A percentile compares a stretch with the other conserved stretches of the same genome.
Conservation (phyloP, 768 basidiomycete genomes). For the Hygrophorus russula region DNA sequence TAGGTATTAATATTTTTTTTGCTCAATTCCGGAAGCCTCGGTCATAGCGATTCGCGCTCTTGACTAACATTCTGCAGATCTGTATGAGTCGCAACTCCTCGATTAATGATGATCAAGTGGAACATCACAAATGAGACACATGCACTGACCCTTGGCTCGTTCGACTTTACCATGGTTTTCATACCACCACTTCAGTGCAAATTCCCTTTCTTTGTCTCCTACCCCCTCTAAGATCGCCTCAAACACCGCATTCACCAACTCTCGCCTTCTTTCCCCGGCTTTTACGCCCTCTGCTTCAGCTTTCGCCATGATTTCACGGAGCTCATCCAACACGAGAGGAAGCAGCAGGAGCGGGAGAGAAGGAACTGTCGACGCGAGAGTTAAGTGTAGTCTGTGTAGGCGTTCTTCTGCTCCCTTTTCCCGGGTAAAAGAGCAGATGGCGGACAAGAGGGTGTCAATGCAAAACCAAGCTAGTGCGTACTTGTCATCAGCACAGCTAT, state of each 20-base stretch:
- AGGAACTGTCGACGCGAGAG: slow-evolving; percentile 54
- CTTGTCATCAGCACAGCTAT: slow-evolving; percentile 18
- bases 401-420: slow-evolving; percentile 11
- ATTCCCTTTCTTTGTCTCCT: slow-evolving; percentile 60
- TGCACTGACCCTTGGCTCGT: too few relatives aligned
- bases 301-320: slow-evolving; percentile 23
- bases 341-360: slow-evolving; percentile 50
- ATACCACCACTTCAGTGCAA: slow-evolving; percentile 67
- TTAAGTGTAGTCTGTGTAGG: slow-evolving; percentile 48
- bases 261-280: slow-evolving; percentile 20
- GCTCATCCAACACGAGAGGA: slow-evolving; percentile 39
- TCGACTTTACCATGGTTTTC: slow-evolving; percentile 18
- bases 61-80: too few relatives aligned
- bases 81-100: too few relatives aligned
- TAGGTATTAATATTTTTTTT: too few relatives aligned
- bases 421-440: slow-evolving; percentile 24
- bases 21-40: too few relatives aligned
- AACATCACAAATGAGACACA: too few relatives aligned
- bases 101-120: too few relatives aligned
- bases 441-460: slow-evolving; percentile 41
- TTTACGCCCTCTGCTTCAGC: slow-evolving; percentile 1
- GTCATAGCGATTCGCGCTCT: too few relatives aligned
- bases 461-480: slow-evolving; percentile 59
- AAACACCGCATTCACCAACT: slow-evolving; percentile 48
- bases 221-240: slow-evolving; percentile 51